These are phyloP conservation scores for Leucosporidium scottii DNA, from an alignment of 768 basidiomycete species.

Conservation along the genomic window DNA sequence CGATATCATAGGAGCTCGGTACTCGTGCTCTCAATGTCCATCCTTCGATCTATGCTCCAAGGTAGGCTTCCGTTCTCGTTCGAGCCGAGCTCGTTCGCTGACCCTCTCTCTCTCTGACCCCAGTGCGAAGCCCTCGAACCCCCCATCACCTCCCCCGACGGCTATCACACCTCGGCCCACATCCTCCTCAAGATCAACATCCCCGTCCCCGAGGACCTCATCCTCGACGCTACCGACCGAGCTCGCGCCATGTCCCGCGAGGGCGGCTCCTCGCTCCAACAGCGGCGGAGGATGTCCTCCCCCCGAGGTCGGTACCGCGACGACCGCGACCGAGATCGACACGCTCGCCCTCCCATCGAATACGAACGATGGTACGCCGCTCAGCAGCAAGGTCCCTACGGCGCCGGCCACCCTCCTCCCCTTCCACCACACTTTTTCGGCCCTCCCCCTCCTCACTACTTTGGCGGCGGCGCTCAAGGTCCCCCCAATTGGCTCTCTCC, in stretches of 20 bases:
- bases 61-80: background rate
- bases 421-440: background rate
- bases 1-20: background rate
- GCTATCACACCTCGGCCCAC: background rate
- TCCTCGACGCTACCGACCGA: slow-evolving; percentile 1
- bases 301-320: too few species aligned
- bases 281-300: background rate
- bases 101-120: background rate
- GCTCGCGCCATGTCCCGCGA: slow-evolving; percentile 1
- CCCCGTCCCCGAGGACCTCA: background rate
- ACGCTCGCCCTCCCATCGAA: too few species aligned
- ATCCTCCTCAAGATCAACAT: slow-evolving; percentile 8
- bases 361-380: background rate
- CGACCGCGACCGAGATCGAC: too few species aligned
- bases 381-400: background rate
- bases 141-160: slow-evolving; percentile 3
- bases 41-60: slow-evolving; percentile 2
- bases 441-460: background rate
- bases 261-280: background rate
- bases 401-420: background rate
- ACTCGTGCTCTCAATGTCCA: background rate
- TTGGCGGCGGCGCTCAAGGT: background rate
- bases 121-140: slow-evolving; percentile 4
- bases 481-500: background rate
- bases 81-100: background rate